Evolutionary conservation across 805 yeast genomes (phyloP).

Genomic region (Danielia reshetovae): DNA sequence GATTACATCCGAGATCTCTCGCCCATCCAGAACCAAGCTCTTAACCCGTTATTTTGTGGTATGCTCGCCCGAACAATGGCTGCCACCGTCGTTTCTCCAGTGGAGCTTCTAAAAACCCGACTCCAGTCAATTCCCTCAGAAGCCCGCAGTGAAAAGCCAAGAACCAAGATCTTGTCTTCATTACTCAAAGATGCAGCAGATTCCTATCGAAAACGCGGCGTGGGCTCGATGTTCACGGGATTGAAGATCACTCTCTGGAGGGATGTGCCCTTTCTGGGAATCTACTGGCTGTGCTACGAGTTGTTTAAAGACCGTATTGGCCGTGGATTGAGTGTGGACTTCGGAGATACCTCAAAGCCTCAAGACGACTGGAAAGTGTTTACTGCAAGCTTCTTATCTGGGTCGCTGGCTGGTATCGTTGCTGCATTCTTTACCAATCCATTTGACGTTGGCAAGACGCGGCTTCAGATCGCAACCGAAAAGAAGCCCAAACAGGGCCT

Average conservation of each 20-base stretch:
- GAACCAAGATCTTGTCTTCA: slow-evolving; percentile 35
- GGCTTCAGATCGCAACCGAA: slow-evolving; percentile 64
- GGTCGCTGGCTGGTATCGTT: slow-evolving; percentile 75
- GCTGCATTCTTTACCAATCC: slow-evolving; percentile 92
- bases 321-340: slow-evolving; percentile 20
- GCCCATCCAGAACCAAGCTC: slow-evolving; percentile 37
- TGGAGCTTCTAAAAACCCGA: slow-evolving; percentile 84
- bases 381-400: slow-evolving; percentile 67
- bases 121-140: slow-evolving; percentile 77
- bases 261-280: slow-evolving; percentile 95
- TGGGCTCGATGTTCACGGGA: slow-evolving; percentile 72
- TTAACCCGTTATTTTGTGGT: slow-evolving; percentile 85
- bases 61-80: slow-evolving; percentile 77
- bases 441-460: slow-evolving; percentile 94
- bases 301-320: slow-evolving; percentile 28
- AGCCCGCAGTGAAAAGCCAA: slow-evolving; percentile 16
- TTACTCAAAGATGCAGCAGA: slow-evolving; percentile 50
- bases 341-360: slow-evolving; percentile 8
- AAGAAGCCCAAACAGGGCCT: slow-evolving; percentile 25
- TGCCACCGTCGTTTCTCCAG: slow-evolving; percentile 80
- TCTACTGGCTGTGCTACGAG: slow-evolving; percentile 91
- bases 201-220: slow-evolving; percentile 56
- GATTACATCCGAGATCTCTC: slow-evolving; percentile 80
- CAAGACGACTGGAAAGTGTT: slow-evolving; percentile 45
- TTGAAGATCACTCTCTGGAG: slow-evolving; percentile 88